phyloP scores from a whole-genome alignment of 2,329 filamentous ascomycete genomes.

The Xylaria sp. region DNA sequence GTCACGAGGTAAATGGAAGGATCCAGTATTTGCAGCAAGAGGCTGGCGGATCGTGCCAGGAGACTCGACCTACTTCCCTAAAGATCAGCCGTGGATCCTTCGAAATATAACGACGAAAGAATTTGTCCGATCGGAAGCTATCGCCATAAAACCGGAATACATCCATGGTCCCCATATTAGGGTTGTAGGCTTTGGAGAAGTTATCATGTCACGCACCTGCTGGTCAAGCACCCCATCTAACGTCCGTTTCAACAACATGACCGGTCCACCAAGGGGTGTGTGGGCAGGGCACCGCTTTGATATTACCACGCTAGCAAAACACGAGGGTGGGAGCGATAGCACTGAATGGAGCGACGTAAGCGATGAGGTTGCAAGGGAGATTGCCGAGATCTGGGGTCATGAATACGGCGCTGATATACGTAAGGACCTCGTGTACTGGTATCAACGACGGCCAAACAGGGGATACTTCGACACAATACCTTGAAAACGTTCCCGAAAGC shows the following conservation, averaged over 20 bases:
- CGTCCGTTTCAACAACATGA: conserved; percentile 1
- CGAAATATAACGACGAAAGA: conserved; percentile 50
- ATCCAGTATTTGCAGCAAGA: no score
- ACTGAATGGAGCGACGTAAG: conserved; percentile 47
- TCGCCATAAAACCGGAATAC: conserved; percentile 15
- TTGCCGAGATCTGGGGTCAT: conserved; percentile 34
- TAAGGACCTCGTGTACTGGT: neutral
- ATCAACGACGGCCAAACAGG: no score
- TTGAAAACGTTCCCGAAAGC: no score
- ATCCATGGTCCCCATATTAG: neutral
- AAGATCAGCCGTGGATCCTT: conserved; percentile 48
- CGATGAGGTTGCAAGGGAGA: conserved; percentile 42
- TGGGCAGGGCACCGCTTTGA: conserved; percentile 29
- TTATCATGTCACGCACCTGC: conserved; percentile 17
- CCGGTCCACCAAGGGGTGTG: conserved; percentile 4
- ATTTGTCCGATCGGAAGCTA: conserved; percentile 45
- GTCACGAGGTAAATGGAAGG: no score
- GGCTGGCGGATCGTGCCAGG: no score
- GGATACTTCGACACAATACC: no score
- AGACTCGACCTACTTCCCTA: conserved; percentile 42
- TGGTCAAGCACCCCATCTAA: conserved; percentile 11
- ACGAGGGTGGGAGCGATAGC: conserved; percentile 28
- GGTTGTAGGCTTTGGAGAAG: conserved; percentile 19
- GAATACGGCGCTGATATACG: conserved; percentile 17
- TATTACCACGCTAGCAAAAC: conserved; percentile 30